These are phyloP conservation scores for Raphanus raphanistrum DNA, from an alignment of 345 rosid species.

Conservation along the genomic window DNA sequence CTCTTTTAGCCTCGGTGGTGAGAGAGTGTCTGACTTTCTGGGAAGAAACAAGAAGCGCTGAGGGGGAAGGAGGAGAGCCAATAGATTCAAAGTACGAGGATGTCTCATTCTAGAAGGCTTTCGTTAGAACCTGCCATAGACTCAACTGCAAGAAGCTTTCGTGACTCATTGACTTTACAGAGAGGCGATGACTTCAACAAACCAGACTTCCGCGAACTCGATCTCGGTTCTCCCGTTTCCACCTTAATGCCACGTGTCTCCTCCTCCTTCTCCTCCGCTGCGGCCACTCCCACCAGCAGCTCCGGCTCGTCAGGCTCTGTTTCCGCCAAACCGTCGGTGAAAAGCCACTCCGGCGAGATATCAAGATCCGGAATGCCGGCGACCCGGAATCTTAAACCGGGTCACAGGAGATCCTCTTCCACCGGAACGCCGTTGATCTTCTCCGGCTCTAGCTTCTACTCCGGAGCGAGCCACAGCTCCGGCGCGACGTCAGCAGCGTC, in stretches of 20 bases:
- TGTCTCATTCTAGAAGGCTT: slow-evolving; percentile 56
- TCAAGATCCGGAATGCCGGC: slow-evolving; percentile 43
- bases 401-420: slow-evolving; percentile 78
- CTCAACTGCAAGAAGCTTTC: slow-evolving; percentile 49
- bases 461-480: slow-evolving; percentile 30
- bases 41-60: slow-evolving; percentile 11
- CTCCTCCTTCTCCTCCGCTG: slow-evolving; percentile 19
- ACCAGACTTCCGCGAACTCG: slow-evolving; percentile 87
- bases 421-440: slow-evolving; percentile 73
- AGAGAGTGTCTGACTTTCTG: not conserved
- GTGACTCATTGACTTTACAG: slow-evolving; percentile 44
- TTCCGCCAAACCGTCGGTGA: slow-evolving; percentile 31
- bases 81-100: slow-evolving; percentile 31
- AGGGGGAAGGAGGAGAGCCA: not conserved
- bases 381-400: slow-evolving; percentile 44
- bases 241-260: slow-evolving; percentile 58
- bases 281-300: slow-evolving; percentile 38
- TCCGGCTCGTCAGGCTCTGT: slow-evolving; percentile 38
- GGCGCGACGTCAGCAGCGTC: slow-evolving; percentile 40
- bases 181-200: slow-evolving; percentile 48
- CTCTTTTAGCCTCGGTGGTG: too few species aligned
- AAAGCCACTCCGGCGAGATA: slow-evolving; percentile 66
- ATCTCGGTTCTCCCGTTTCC: slow-evolving; percentile 93
- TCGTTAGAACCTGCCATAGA: slow-evolving; percentile 40
- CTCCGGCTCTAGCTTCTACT: slow-evolving; percentile 53